These are phyloP conservation scores for Lumnitzera racemosa DNA, from an alignment of 345 rosid species.

Conservation along the genomic window DNA sequence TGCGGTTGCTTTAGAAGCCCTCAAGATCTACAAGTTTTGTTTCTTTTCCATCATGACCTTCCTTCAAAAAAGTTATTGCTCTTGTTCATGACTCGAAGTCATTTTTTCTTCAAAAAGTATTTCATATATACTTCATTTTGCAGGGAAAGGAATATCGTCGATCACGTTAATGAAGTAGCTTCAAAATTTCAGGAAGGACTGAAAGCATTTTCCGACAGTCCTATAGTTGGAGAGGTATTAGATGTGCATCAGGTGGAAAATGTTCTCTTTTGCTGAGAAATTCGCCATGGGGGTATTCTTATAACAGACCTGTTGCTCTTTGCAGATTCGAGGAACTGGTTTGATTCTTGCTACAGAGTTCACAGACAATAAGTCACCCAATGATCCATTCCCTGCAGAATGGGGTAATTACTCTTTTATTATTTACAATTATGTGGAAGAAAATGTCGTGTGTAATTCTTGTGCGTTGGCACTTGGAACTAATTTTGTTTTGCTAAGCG, in stretches of 20 bases:
- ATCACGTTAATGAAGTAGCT: slow-evolving; percentile 45
- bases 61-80: background rate
- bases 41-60: background rate
- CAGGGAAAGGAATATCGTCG: slow-evolving; percentile 78
- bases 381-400: slow-evolving; percentile 83
- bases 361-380: slow-evolving; percentile 75
- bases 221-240: slow-evolving; percentile 82
- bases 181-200: slow-evolving; percentile 84
- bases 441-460: background rate
- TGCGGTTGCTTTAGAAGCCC: slow-evolving; percentile 75
- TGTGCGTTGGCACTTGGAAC: too few relatives aligned
- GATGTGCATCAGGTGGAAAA: slow-evolving; percentile 5
- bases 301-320: slow-evolving; percentile 8
- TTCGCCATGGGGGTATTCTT: background rate
- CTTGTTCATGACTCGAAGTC: background rate
- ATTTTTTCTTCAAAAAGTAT: background rate
- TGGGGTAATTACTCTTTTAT: slow-evolving; percentile 58
- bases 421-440: background rate
- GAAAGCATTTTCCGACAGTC: slow-evolving; percentile 72
- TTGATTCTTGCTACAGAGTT: slow-evolving; percentile 93
- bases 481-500: too few relatives aligned
- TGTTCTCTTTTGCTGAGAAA: background rate
- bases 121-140: slow-evolving; percentile 8
- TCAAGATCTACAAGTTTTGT: slow-evolving; percentile 70
- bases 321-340: slow-evolving; percentile 88